Percentiles rank a stretch among this genome's conserved stretches.
Conservation (phyloP, 2,329 filamentous ascomycete species). For the Byssochlamys sp. region DNA sequence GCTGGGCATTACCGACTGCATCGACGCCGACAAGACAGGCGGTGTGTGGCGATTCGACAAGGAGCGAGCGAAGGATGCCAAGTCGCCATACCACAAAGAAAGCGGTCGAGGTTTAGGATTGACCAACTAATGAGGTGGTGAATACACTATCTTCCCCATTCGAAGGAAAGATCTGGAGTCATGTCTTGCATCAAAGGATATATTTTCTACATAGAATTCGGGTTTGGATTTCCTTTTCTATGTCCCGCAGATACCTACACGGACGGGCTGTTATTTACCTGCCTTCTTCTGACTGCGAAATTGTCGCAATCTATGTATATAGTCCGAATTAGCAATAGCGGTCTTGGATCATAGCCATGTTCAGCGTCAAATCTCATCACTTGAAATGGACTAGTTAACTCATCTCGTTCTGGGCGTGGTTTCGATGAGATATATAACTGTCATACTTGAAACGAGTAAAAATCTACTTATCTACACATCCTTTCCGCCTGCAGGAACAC, state of each 20-base stretch:
- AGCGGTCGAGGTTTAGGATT: conserved; percentile 33
- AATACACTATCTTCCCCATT: not conserved
- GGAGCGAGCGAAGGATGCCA: conserved; percentile 38
- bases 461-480: too few species aligned
- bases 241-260: not conserved
- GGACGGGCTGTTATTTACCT: not conserved
- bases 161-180: not conserved
- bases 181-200: not conserved
- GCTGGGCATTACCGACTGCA: conserved; percentile 29
- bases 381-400: conserved; percentile 2
- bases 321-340: not conserved
- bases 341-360: not conserved
- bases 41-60: conserved; percentile 62
- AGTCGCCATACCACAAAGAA: conserved; percentile 34
- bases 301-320: not conserved
- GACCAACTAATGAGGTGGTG: not conserved
- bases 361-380: not conserved
- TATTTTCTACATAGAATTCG: not conserved
- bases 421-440: too few species aligned
- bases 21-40: conserved; percentile 57
- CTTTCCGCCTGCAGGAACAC: too few species aligned
- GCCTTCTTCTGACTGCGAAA: not conserved
- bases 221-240: not conserved
- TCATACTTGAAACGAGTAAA: too few species aligned
- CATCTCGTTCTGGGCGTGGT: too few species aligned